Evolutionary conservation across 139 green algal genomes (phyloP).

Genomic region (Micractinium sp.): DNA sequence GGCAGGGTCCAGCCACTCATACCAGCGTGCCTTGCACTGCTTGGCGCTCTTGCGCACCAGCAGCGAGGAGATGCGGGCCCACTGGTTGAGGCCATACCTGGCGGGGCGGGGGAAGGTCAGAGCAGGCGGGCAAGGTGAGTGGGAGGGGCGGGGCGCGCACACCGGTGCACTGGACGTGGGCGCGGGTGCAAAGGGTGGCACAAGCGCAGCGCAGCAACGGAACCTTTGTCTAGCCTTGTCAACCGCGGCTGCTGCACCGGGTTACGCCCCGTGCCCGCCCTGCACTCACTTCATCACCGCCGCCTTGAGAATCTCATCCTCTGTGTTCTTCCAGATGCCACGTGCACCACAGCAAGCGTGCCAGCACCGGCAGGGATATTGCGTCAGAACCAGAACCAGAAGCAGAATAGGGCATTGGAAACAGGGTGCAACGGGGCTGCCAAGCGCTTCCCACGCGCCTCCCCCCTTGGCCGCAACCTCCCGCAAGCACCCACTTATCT

Average conservation of each 20-base stretch:
- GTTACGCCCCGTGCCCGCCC: too few species aligned
- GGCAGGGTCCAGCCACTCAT: conserved; percentile 98
- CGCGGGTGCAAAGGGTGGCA: background rate
- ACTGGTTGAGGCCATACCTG: conserved; percentile 44
- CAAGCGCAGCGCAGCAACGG: background rate
- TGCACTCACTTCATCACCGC: conserved; percentile 97
- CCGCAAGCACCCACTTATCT: background rate
- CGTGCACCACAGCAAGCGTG: background rate
- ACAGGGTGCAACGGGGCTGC: background rate
- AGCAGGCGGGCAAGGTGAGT: background rate
- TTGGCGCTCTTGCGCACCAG: conserved; percentile 98
- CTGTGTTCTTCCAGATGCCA: conserved; percentile 99
- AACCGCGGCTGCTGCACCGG: background rate
- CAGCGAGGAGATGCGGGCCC: conserved; percentile 92
- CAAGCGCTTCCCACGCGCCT: background rate
- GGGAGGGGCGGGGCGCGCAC: background rate
- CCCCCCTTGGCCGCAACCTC: too few species aligned
- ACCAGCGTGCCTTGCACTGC: conserved; percentile 99
- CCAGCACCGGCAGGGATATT: background rate
- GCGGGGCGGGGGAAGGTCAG: background rate
- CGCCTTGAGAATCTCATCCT: conserved; percentile 99
- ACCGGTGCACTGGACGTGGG: background rate
- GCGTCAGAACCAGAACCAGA: background rate
- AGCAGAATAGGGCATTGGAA: background rate
- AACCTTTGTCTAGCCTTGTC: background rate